Evolutionary conservation across 2,329 filamentous ascomycete genomes (phyloP), one percentile per base, ranked within the genome.

Genomic region (Pseudogymnoascus sp.): DNA sequence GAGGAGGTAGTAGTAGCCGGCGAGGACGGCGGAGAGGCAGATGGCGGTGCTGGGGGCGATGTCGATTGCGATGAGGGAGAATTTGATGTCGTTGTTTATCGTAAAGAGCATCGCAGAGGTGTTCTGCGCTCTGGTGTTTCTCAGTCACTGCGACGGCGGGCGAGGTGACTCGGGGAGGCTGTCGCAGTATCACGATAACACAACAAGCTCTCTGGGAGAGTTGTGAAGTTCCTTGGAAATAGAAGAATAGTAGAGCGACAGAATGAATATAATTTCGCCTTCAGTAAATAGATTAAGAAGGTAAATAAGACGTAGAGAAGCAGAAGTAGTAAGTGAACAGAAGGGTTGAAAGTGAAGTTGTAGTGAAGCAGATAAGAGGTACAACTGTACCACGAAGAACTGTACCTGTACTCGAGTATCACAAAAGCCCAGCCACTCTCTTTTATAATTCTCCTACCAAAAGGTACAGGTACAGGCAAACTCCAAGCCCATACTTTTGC

Each of bases 31-130:
- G 6, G 67, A 63, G 44, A 72, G 60, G 7, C 68, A 66, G 36
- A 73, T 46, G 31, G 68, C 68, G 16, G 71, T 72, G 61, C 69
- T 69, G 5, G 70, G 70, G 11, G 70, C 68, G 66, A 73, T 71
- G n/a, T 63, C 70, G 28, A 74, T 62, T 60, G 69, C 69, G 63
- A 74, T 65, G 56, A 74, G 63, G 38, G 71, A 64, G 61, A 73
- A 60, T 65, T 73, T 64, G 50, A 73, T 61, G 67, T 73, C 67
- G 64, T 73, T 73, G 62, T 74, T 60, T 38, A 60, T 37, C 63
- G 73, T 64, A 61, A 69, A 65, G 31, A 62, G 44, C 61, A 62
- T 62, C 37, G 28, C 56, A 62, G 61, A 36, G 59, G 34, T 28
- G 59, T 37, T 60, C 59, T 60, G 59, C 59, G 34, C 31, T n/a